Evolutionary conservation across 495 filamentous ascomycete species (phyloP).

Genomic region (Oidiodendron maius): DNA sequence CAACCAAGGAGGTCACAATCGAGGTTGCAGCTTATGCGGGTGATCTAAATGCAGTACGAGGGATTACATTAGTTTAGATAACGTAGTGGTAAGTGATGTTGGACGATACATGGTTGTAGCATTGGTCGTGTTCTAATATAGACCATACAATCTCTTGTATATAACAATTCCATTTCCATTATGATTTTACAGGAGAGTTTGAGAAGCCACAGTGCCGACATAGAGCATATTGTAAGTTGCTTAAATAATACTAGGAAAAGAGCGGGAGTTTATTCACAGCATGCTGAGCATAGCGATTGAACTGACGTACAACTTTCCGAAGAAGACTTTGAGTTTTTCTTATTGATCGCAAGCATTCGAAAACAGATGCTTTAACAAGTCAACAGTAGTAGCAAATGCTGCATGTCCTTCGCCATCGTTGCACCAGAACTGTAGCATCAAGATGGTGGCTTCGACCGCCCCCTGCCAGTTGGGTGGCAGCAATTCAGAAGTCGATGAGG

Average conservation of each 20-base stretch:
- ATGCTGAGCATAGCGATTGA: not conserved
- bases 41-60: not conserved
- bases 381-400: not conserved
- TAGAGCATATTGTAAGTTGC: not conserved
- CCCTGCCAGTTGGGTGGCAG: conserved; percentile 1
- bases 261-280: not conserved
- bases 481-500: not conserved
- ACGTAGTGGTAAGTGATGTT: not conserved
- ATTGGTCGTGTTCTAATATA: not conserved
- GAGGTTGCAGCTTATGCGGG: not conserved
- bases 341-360: not conserved
- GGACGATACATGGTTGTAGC: not conserved
- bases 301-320: not conserved
- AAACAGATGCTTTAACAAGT: not conserved
- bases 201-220: not conserved
- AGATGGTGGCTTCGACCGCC: not conserved
- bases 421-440: conserved; percentile 1
- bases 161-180: not conserved
- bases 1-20: not conserved
- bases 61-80: not conserved
- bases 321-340: not conserved
- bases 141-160: not conserved
- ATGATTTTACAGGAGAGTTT: not conserved
- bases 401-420: not conserved
- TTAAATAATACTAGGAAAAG: not conserved